A percentile compares a stretch with the other conserved stretches of the same genome.
phyloP scores from a whole-genome alignment of 345 rosid genomes.

The sweet orange (Citrus sinensis) region DVS_A1.0 CM039167.1:7788501-7789000 shows the following conservation, averaged over 20 bases:
- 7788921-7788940: neutral
- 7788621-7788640: neutral
- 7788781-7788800: neutral
- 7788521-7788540: too few relatives aligned
- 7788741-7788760: neutral
- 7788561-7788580: neutral
- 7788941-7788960: neutral
- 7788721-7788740: neutral
- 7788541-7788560: too few relatives aligned
- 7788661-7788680: neutral
- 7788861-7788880: neutral
- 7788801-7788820: neutral
- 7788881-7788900: neutral
- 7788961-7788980: neutral
- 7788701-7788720: neutral
- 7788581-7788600: neutral
- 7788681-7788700: neutral
- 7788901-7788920: neutral
- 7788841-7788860: neutral
- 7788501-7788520: too few relatives aligned
- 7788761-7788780: neutral
- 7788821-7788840: neutral
- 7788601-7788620: neutral
- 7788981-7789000: neutral
- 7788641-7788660: neutral